These are phyloP conservation scores for Tetraselmis striata DNA, from an alignment of 139 green algal species.

Conservation along the genomic window DNA sequence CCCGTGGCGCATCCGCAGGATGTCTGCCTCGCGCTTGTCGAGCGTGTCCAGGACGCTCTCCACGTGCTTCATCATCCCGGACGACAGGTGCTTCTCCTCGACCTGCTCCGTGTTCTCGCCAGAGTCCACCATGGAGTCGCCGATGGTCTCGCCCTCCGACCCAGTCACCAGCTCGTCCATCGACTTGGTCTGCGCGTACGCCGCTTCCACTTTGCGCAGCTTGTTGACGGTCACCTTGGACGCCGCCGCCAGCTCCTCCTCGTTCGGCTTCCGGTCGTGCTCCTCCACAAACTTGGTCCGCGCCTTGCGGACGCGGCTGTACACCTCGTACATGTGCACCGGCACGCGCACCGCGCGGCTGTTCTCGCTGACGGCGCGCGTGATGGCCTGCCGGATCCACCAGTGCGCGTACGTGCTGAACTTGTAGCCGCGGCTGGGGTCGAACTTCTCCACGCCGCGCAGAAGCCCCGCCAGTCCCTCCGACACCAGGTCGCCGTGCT, in stretches of 20 bases:
- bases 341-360: conserved; percentile 59
- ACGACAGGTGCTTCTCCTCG: conserved; percentile 30
- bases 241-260: conserved; percentile 44
- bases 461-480: conserved; percentile 51
- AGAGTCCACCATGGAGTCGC: not conserved
- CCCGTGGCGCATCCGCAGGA: conserved; percentile 87
- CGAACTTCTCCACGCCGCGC: conserved; percentile 63
- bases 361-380: conserved; percentile 64
- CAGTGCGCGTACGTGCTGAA: conserved; percentile 82
- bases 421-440: conserved; percentile 64
- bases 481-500: conserved; percentile 52
- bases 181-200: not conserved
- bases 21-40: conserved; percentile 61
- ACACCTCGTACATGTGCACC: conserved; percentile 68
- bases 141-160: not conserved
- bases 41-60: conserved; percentile 68
- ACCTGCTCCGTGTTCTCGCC: conserved; percentile 50
- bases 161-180: not conserved
- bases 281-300: conserved; percentile 27
- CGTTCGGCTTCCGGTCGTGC: conserved; percentile 26
- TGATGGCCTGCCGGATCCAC: conserved; percentile 79
- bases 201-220: conserved; percentile 32
- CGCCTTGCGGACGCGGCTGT: conserved; percentile 31
- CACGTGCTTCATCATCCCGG: conserved; percentile 57
- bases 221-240: conserved; percentile 52